These are phyloP conservation scores for Daldinia grandis DNA, from an alignment of 495 filamentous ascomycete species.

Conservation along the genomic window DNA sequence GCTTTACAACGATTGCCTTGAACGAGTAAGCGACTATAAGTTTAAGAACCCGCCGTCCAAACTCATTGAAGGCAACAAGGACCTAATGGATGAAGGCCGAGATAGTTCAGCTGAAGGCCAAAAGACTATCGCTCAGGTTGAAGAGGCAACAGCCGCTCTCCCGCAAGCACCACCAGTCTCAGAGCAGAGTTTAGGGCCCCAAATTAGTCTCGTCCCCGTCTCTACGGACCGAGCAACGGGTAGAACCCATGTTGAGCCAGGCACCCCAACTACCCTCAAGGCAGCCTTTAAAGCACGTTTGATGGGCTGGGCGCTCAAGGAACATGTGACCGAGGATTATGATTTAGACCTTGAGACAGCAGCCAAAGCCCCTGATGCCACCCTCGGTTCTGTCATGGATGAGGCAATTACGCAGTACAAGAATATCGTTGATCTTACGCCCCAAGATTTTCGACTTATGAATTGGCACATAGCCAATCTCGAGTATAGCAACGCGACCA, in stretches of 20 bases:
- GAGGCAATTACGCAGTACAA: slow-evolving; percentile 88
- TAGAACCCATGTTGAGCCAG: slow-evolving; percentile 65
- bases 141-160: slow-evolving; percentile 62
- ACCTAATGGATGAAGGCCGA: slow-evolving; percentile 81
- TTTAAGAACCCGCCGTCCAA: slow-evolving; percentile 71
- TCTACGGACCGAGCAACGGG: slow-evolving; percentile 68
- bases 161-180: slow-evolving; percentile 57
- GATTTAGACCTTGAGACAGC: slow-evolving; percentile 78
- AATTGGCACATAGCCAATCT: slow-evolving; percentile 99
- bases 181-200: slow-evolving; percentile 56
- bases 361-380: slow-evolving; percentile 68
- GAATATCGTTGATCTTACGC: slow-evolving; percentile 78
- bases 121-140: slow-evolving; percentile 74
- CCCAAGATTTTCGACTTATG: slow-evolving; percentile 86
- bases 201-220: slow-evolving; percentile 64
- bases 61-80: slow-evolving; percentile 84
- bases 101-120: slow-evolving; percentile 77
- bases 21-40: slow-evolving; percentile 88
- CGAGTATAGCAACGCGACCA: slow-evolving; percentile 94
- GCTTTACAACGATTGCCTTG: slow-evolving; percentile 92
- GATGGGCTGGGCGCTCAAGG: slow-evolving; percentile 83
- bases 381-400: slow-evolving; percentile 88
- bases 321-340: slow-evolving; percentile 66
- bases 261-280: slow-evolving; percentile 65
- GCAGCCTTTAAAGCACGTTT: slow-evolving; percentile 73